Conservation (phyloP, 1,284 basidiomycete species). For the Fomes fomentarius region DNA sequence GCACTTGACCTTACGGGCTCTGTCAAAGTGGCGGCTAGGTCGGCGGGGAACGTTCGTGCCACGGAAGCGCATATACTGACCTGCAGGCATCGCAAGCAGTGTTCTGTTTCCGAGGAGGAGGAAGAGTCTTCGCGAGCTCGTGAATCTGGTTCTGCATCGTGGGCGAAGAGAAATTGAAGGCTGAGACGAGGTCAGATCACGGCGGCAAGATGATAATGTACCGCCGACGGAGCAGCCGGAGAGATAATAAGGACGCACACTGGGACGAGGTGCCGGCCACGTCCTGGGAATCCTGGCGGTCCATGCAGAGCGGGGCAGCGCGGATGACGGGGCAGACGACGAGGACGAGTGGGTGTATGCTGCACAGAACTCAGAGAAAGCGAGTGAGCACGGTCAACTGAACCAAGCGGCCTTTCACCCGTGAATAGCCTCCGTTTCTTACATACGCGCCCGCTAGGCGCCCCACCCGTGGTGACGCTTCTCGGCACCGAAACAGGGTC, state of each 20-base stretch:
- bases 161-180: conserved; percentile 60
- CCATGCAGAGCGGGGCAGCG: conserved; percentile 9
- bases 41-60: conserved; percentile 1
- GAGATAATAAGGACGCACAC: conserved; percentile 13
- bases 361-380: not conserved
- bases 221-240: not conserved
- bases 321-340: not conserved
- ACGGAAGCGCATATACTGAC: conserved; percentile 37
- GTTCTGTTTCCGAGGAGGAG: conserved; percentile 84
- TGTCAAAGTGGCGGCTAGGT: conserved; percentile 36
- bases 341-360: not conserved
- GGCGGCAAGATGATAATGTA: conserved; percentile 1
- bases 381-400: not conserved
- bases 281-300: conserved; percentile 16
- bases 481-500: conserved; percentile 24
- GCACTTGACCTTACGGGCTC: conserved; percentile 83
- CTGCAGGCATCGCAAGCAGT: conserved; percentile 90
- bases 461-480: conserved; percentile 16
- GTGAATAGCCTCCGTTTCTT: conserved; percentile 19
- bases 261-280: conserved; percentile 20
- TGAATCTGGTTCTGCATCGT: conserved; percentile 77
- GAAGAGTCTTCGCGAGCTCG: conserved; percentile 73
- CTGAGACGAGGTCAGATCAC: conserved; percentile 36
- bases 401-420: not conserved
- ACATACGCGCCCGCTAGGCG: conserved; percentile 22